Evolutionary conservation across 2,329 filamentous ascomycete genomes (phyloP).

Genomic region (Fusarium subtropicale): DNA sequence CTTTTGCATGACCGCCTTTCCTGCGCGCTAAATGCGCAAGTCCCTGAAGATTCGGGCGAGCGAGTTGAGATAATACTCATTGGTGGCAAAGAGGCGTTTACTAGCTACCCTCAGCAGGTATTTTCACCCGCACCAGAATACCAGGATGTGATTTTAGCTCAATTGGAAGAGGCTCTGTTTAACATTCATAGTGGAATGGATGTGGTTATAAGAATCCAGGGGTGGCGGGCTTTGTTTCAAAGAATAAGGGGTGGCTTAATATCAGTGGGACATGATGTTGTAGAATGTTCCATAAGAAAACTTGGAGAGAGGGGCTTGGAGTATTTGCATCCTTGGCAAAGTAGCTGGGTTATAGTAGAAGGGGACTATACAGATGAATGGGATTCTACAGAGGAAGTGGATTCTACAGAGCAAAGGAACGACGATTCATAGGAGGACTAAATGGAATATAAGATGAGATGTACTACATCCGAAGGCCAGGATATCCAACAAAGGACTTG

Average conservation of each 20-base stretch:
- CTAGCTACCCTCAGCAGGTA: no score
- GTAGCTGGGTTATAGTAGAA: neutral
- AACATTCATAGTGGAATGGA: rapidly evolving
- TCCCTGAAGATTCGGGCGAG: neutral
- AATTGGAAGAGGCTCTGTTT: neutral
- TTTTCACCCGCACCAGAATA: neutral
- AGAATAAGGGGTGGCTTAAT: neutral
- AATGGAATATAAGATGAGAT: no score
- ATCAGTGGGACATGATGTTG: neutral
- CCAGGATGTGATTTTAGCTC: rapidly evolving
- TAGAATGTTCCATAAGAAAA: neutral
- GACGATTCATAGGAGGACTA: no score
- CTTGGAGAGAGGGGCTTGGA: neutral
- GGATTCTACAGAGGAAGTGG: neutral
- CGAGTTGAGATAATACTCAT: neutral
- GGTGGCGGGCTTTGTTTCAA: neutral
- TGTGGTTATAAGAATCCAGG: rapidly evolving
- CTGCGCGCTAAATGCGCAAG: rapidly evolving
- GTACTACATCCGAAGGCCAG: no score
- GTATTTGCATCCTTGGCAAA: neutral
- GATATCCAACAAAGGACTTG: no score
- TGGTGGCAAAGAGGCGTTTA: neutral
- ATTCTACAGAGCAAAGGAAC: no score
- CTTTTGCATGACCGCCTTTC: neutral
- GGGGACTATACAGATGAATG: no score